Base-by-base conservation (phyloP, 129 eudicot species). In the Helianthus tuberosus region DNA sequence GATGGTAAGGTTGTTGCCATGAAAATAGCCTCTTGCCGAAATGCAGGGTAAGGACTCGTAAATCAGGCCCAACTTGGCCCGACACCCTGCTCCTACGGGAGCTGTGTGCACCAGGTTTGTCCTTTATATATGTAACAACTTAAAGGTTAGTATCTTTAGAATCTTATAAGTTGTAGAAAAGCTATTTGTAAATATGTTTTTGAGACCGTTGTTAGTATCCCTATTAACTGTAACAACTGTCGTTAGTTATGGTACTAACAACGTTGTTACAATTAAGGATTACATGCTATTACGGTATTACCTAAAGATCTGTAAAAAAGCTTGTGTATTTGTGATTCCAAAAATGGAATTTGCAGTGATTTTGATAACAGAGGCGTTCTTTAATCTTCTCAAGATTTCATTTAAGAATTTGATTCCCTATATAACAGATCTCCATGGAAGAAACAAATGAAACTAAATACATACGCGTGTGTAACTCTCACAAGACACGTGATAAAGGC, bases 391-490 rank as follows among this genome's bases (percentile, higher is more conserved):
- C 44, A 54, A 69, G 54, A 50, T 64, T 77, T 77, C 65, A 74
- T 68, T 53, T 20, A 84, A 64, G 77, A 65, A 47, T 82, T 72
- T 65, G 79, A 72, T 79, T 81, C 79, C 81, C 82, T 83, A 72
- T 79, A 69, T 75, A 79, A 86, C 91, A 86, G 50, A 79, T 58
- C 74, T 70, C 65, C 81, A 71, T 44, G 71, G 71, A 83, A 75
- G 32, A 79, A 58, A 79, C 69, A 64, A 68, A 66, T 71, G 55
- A 44, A 79, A 83, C 81, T 79, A 83, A 76, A 81, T 89, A 89
- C 88, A 20, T 20, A 20, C 23, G 79, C 68, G 70, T 82, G 67
- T 48, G 83, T 73, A 51, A 72, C 75, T 69, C 75, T 76, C 75
- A 57, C 20, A 52, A 43, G 17, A 72, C 38, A 11, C 60, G 79